Evolutionary conservation across 1,284 basidiomycete species (phyloP), one percentile per base, ranked within the genome.

Genomic region (Microbotryomycetes sp.): DNA sequence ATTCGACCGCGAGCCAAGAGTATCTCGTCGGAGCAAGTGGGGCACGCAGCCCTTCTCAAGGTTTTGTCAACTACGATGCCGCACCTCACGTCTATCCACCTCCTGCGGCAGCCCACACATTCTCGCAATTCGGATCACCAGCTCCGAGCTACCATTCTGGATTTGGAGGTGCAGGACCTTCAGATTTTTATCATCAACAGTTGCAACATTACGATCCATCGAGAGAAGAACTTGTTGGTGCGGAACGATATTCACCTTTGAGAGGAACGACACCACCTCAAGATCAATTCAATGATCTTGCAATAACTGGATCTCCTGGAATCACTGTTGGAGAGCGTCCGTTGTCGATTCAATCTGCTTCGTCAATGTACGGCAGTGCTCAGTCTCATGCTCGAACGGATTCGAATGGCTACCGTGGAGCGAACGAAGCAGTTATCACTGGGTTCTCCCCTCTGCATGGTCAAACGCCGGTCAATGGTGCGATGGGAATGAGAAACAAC

Each of bases 1-100:
- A 19, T n/a, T 58, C 49, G 42, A 46, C 45, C 19, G 60, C 56
- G 19, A 62, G 57, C n/a, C 60, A 60, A 60, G 67, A 66, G 32
- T 56, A 60, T 7, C 57, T 68, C 36, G 63, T 63, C 2, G 59
- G 62, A 56, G 47, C 7, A 58, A 60, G 22, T 59, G 49, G 14
- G 59, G 64, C 7, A 54, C 51, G 4, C 54, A 58, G 23, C 31
- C 59, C 2, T 49, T 12, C 25, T 22, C 56, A 23, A 29, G 32
- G 16, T 12, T 48, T 42, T 3, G 56, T 50, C 2, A 49, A 42
- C 6, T 48, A 49, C 30, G 36, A 42, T 42, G 9, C 36, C 19
- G 36, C 12, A 12, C 36, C 9, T 12, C 36, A 42, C 19, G 36
- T 19, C 9, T 42, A 42, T 42, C n/a, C n/a, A n/a, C 36, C 36